Evolutionary conservation across 2,329 filamentous ascomycete species (phyloP), one percentile per base, ranked within the genome.

Genomic region (Cadophora sp.): DNA sequence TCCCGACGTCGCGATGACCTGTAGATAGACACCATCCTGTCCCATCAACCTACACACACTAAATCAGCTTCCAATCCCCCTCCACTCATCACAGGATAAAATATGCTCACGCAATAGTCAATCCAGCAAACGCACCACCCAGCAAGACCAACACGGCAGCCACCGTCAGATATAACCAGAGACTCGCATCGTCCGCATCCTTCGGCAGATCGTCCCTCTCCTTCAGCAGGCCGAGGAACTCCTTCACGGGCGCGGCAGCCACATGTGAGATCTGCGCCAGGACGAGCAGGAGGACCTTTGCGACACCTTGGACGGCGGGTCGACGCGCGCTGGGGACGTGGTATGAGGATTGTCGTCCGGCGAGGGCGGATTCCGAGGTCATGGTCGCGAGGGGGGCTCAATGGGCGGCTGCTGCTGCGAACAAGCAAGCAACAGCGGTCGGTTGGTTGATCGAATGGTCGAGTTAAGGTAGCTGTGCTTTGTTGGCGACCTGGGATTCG

Each of bases 21-120:
- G 96, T 18, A 99, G 87, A 79, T 99, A 97, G 75, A 98, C 96
- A 79, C 96, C 94, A 82, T 99, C 96, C 82, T 94, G 87, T 75
- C 77, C 81, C 79, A 80, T 80, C 61, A 80, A 74, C 20, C 79
- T 80, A 59, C 36, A 33, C 30, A 14, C 22, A 45, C 33, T 62
- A 30, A 51, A 39, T 11, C 50, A 51, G 48, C 64, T 55, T 66
- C 48, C 51, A 20, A 43, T 51, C 20, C 14, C 45, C 41, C 45
- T 41, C 33, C 27, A 20, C 20, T 36, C 14, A 50, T 22, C 13
- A 22, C n/a, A 5, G 20, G 27, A 30, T 1, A 30, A 30, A 47
- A 61, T 43, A 62, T 58, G 84, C 88, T 78, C 81, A 91, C 85
- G 92, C 92, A 77, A 96, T 94, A 20, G 96, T 99, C 79, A 99